phyloP scores from a whole-genome alignment of 2,329 filamentous ascomycete species.

The Fusarium penzigii region DNA sequence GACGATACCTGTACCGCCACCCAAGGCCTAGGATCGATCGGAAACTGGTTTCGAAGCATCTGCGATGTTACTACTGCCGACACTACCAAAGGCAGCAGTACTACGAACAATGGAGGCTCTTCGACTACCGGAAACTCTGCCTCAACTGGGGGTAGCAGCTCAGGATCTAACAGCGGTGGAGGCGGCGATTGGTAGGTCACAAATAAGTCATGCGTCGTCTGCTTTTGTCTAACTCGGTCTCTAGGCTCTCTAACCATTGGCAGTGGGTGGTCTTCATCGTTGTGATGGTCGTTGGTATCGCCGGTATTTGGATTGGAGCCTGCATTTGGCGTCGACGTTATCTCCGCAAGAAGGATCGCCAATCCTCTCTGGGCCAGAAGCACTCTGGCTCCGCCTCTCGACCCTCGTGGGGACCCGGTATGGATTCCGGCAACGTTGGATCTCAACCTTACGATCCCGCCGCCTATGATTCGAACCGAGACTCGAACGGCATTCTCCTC shows the following conservation, averaged over 20 bases:
- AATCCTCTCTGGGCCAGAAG: constrained; percentile 39
- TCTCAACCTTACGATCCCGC: constrained; percentile 33
- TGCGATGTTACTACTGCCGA: constrained; percentile 51
- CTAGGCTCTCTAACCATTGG: constrained; percentile 69
- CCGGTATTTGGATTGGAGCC: constrained; percentile 65
- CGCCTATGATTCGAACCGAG: constrained; percentile 28
- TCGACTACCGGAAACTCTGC: constrained; percentile 13
- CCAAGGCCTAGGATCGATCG: constrained; percentile 55
- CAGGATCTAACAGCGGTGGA: constrained; percentile 28
- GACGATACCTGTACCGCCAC: constrained; percentile 55
- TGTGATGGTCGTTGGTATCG: constrained; percentile 69
- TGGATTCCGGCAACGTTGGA: constrained; percentile 25
- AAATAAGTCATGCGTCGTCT: background rate
- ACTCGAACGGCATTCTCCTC: constrained; percentile 27
- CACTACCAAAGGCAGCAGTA: constrained; percentile 16
- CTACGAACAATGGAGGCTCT: constrained; percentile 7
- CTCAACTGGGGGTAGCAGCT: constrained; percentile 8
- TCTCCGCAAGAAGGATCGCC: constrained; percentile 66
- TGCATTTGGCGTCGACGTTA: constrained; percentile 74
- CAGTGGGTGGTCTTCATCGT: constrained; percentile 83
- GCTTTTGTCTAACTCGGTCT: constrained; percentile 2
- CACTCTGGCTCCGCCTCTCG: constrained; percentile 39
- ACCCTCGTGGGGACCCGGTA: constrained; percentile 39
- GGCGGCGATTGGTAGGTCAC: constrained; percentile 50
- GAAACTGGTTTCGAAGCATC: constrained; percentile 69